Evolutionary conservation across 2,329 filamentous ascomycete species (phyloP).

Genomic region (Botrytis aclada): DNA sequence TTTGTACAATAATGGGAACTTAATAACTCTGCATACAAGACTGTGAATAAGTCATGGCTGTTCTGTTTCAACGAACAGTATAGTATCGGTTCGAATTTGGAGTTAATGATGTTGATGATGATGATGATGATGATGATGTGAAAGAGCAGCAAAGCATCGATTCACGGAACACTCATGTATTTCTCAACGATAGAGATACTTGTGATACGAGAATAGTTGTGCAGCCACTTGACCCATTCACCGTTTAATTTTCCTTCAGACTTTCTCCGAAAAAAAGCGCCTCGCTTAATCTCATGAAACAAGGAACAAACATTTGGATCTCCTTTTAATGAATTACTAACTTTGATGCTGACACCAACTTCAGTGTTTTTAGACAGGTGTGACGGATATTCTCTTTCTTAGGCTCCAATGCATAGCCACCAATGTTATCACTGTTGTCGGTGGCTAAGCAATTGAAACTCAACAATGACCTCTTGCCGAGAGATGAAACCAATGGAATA

Average conservation of each 20-base stretch:
- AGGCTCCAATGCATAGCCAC: too few relatives aligned
- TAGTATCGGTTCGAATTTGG: neutral
- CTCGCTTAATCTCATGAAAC: neutral
- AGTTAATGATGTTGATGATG: neutral
- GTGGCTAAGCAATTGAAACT: neutral
- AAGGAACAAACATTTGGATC: neutral
- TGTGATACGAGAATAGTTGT: neutral
- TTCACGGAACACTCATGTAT: neutral
- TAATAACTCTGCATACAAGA: neutral
- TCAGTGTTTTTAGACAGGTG: too few relatives aligned
- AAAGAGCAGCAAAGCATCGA: neutral
- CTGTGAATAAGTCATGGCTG: neutral
- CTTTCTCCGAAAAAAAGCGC: neutral
- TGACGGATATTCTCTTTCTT: too few relatives aligned
- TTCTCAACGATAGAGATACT: neutral
- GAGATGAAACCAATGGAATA: neutral
- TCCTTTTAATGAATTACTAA: neutral
- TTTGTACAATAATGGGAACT: neutral
- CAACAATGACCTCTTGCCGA: neutral
- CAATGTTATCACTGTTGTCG: too few relatives aligned
- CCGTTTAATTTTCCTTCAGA: neutral
- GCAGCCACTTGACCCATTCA: neutral
- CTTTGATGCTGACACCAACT: too few relatives aligned
- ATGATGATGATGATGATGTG: neutral
- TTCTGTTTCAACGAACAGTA: neutral